Evolutionary conservation across 2,329 filamentous ascomycete genomes (phyloP), one percentile per base, ranked within the genome.

Genomic region (Botryotinia narcissicola): DNA sequence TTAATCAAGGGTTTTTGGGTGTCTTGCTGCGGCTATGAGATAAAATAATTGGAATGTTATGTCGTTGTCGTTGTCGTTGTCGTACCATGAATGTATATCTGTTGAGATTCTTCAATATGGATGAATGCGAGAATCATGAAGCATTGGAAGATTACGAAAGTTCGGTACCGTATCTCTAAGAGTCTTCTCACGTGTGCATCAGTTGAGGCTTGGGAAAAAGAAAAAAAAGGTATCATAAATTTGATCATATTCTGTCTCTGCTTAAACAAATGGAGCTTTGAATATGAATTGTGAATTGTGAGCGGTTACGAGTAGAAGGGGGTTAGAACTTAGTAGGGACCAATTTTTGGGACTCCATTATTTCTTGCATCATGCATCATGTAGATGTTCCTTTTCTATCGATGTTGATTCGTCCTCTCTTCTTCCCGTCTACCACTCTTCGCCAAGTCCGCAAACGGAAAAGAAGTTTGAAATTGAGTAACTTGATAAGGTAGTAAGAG

Each of bases 1-100:
- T 32, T 59, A 35, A 61, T 42, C 18, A 61, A 42, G 42, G n/a
- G 29, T 18, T 54, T 57, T 42, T 48, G 10, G 61, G n/a, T 18
- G 61, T 72, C 70, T 72, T 72, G 59, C n/a, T 72, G 70, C 70
- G 70, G 70, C 70, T 66, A 67, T 40, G 20, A 54, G 48, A 44
- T 42, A 67, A 66, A 64, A 57, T 42, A 25, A 32, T 44, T 44
- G n/a, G 32, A 35, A 32, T 51, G 29, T n/a, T 59, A 48, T 48
- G 32, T 37, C 18, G 46, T 35, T 54, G 64, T 40, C 16, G 6
- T 37, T 35, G 35, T 35, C 5, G 35, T 35, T 35, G 35, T 35
- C 35, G 35, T 51, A 67, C 44, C 25, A n/a, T 32, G 4, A 16
- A n/a, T 37, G 22, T 35, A 67, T 51, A 20, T 51, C 22, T 67